Percentiles rank a stretch among this genome's conserved stretches.
These are phyloP conservation scores for Zygosaccharomyces sapae DNA, from an alignment of 1,139 yeast species.

Conservation along the genomic window DNA sequence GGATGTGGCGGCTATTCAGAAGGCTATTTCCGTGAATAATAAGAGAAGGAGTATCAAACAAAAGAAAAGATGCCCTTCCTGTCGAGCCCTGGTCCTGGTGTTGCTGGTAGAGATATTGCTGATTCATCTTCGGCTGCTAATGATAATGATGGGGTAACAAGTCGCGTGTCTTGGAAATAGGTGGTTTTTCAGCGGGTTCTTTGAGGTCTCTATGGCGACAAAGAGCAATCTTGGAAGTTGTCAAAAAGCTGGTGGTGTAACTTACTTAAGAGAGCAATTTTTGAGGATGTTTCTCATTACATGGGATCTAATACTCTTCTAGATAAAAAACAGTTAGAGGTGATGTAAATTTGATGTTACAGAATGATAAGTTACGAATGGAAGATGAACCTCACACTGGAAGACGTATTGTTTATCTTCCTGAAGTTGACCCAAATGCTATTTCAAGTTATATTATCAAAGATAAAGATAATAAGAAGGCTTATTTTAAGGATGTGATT, in stretches of 20 bases:
- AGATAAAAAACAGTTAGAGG: slow-evolving; percentile 36
- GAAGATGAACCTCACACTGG: slow-evolving; percentile 21
- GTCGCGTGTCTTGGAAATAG: slow-evolving; percentile 20
- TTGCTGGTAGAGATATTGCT: not conserved
- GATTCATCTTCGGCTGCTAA: not conserved
- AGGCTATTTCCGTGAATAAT: not conserved
- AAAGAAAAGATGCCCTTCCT: not conserved
- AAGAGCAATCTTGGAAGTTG: slow-evolving; percentile 31
- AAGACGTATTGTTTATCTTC: slow-evolving; percentile 25
- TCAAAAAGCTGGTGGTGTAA: slow-evolving; percentile 31
- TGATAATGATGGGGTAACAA: not conserved
- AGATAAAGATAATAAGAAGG: slow-evolving; percentile 30
- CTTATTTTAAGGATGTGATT: slow-evolving; percentile 26
- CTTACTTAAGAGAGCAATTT: slow-evolving; percentile 30
- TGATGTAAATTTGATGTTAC: slow-evolving; percentile 29
- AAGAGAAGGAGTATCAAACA: slow-evolving; percentile 1
- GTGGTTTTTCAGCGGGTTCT: slow-evolving; percentile 35
- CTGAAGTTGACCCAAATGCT: slow-evolving; percentile 21
- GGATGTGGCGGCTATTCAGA: not conserved
- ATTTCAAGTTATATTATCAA: slow-evolving; percentile 22
- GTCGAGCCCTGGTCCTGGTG: not conserved
- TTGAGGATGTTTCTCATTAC: slow-evolving; percentile 30
- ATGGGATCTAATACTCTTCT: slow-evolving; percentile 31
- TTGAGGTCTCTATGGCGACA: slow-evolving; percentile 35
- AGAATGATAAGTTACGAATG: slow-evolving; percentile 23